Base-by-base conservation (phyloP, 805 yeast species). In the Nakazawaea ernobii region DNA sequence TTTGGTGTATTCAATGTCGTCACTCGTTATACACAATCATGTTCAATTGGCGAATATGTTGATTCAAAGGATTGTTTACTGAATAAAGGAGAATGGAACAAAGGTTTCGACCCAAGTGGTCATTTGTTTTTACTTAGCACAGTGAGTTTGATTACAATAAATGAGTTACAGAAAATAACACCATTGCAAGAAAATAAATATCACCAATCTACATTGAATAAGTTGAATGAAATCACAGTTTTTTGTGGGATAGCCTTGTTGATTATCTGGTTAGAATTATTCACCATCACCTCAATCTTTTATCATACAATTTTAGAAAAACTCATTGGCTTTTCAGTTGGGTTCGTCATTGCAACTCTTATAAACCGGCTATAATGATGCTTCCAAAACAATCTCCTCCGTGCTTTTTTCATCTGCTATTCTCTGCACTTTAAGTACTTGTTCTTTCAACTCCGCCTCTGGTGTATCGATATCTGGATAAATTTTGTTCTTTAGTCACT, bases 81-180 rank as follows among this genome's bases (percentile, higher is more conserved):
- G 9, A 26, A 43, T 9, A 56, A 58, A 20, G 77, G 73, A 1
- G 42, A 52, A 13, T 77, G 83, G 82, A 55, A 55, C 4, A 68
- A 70, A 49, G 79, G 79, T 8, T 77, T 77, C 54, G 82, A 78
- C 54, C 61, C 72, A 4, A 74, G 80, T 35, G 82, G 82, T 1
- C 84, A 78, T 55, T 71, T 68, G 44, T 74, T 75, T 52, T 68
- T 75, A 45, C 47, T 77, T 1, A 57, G 67, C 1, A 71, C 72
- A 6, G 54, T 71, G 13, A 72, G 79, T 50, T 52, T 75, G 49
- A 59, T 75, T 8, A 48, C 74, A 0, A 67, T 71, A 67, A 48
- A 57, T 28, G 75, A 70, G 48, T 40, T 70, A 32, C 39, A 37
- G 26, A 20, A 49, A 1, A 52, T 61, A 4, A 35, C 52, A 9